A percentile compares a stretch with the other conserved stretches of the same genome.
Conservation (phyloP, 805 yeast genomes). For the Candida ulmi region DNA sequence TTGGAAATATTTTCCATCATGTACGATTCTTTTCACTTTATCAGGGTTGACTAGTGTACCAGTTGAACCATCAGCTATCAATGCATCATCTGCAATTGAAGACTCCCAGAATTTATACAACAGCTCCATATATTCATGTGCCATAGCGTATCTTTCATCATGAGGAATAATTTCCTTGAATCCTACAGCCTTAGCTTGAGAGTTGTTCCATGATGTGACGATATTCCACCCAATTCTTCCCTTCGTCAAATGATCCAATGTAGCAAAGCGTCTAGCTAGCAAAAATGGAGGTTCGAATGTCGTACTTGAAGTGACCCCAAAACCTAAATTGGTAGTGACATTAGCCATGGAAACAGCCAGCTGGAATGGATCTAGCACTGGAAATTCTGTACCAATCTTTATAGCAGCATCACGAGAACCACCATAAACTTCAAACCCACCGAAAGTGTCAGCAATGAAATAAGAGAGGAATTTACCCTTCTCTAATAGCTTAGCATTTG, state of each 20-base stretch:
- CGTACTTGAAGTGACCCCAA: slow-evolving; percentile 38
- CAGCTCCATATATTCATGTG: slow-evolving; percentile 37
- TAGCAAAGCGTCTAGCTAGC: slow-evolving; percentile 35
- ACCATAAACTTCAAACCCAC: slow-evolving; percentile 34
- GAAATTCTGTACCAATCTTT: slow-evolving; percentile 23
- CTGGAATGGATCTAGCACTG: slow-evolving; percentile 29
- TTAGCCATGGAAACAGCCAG: slow-evolving; percentile 33
- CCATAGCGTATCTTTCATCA: slow-evolving; percentile 35
- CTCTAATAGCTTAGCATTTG: slow-evolving; percentile 28
- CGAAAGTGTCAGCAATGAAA: slow-evolving; percentile 34
- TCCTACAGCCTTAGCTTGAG: slow-evolving; percentile 35
- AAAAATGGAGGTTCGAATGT: slow-evolving; percentile 38
- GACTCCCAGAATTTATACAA: slow-evolving; percentile 33
- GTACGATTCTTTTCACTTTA: slow-evolving; percentile 32
- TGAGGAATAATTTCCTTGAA: slow-evolving; percentile 31
- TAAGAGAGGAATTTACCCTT: slow-evolving; percentile 31
- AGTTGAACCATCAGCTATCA: slow-evolving; percentile 15
- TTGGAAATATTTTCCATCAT: slow-evolving; percentile 32
- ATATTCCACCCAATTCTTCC: slow-evolving; percentile 44
- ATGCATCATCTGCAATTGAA: slow-evolving; percentile 36
- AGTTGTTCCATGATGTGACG: slow-evolving; percentile 37
- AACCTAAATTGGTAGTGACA: slow-evolving; percentile 32
- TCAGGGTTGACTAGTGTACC: slow-evolving; percentile 30
- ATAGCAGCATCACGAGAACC: slow-evolving; percentile 33
- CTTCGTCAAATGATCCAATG: slow-evolving; percentile 36